Conservation (phyloP, 108 stramenopile species). For the Cyclotella sp. region DNA sequence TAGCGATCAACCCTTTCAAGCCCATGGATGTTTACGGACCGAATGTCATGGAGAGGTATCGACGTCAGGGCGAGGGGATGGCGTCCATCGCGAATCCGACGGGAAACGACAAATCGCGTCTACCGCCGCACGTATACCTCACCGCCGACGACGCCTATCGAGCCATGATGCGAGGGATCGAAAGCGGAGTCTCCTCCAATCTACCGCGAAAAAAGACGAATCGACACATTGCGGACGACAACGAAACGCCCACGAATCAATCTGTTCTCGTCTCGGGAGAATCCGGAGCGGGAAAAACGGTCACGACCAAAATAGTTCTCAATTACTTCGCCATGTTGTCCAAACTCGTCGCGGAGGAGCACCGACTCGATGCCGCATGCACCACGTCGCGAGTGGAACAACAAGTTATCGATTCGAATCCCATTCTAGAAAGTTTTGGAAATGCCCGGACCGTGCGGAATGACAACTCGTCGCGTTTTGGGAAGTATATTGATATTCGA, state of each 20-base stretch:
- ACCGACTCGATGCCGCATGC: not conserved
- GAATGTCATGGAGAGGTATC: conserved; percentile 48
- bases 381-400: conserved; percentile 44
- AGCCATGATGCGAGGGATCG: conserved; percentile 64
- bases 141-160: conserved; percentile 86
- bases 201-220: conserved; percentile 24
- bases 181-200: conserved; percentile 31
- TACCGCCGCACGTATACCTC: conserved; percentile 78
- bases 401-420: conserved; percentile 87
- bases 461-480: conserved; percentile 88
- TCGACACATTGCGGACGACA: conserved; percentile 29
- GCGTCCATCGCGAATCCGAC: not conserved
- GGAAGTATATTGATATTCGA: conserved; percentile 88
- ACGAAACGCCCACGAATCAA: conserved; percentile 51
- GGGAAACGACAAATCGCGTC: conserved; percentile 21
- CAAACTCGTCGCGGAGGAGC: conserved; percentile 10
- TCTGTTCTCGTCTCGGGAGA: conserved; percentile 62
- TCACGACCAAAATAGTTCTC: conserved; percentile 61
- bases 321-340: conserved; percentile 63
- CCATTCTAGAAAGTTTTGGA: conserved; percentile 91
- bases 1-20: conserved; percentile 75
- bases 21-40: conserved; percentile 49
- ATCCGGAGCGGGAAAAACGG: conserved; percentile 70
- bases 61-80: conserved; percentile 31
- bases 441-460: conserved; percentile 91